Conservation (phyloP, 495 filamentous ascomycete genomes). For the Hypoxylon fragiforme region DNA sequence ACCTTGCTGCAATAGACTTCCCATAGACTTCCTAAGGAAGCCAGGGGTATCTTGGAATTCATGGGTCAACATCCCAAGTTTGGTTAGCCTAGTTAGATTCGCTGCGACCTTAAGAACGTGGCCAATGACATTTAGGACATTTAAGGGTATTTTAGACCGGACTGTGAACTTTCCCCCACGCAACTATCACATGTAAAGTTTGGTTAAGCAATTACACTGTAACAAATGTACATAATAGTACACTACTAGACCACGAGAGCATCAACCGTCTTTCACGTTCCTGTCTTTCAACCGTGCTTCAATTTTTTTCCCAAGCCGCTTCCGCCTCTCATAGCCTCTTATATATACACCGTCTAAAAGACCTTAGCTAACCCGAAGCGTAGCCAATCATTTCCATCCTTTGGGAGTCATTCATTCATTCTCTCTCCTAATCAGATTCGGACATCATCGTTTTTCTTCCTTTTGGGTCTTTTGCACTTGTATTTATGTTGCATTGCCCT, state of each 20-base stretch:
- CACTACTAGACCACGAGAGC: too few species aligned
- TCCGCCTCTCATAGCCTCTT: too few species aligned
- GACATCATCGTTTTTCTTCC: neutral
- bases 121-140: slow-evolving; percentile 13
- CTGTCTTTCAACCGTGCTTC: slow-evolving; percentile 9
- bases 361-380: neutral
- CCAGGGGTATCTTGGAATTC: too few species aligned
- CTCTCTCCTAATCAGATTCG: neutral
- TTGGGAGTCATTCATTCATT: neutral
- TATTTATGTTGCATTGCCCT: too few species aligned
- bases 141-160: slow-evolving; percentile 2
- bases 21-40: too few species aligned
- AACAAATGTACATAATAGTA: too few species aligned
- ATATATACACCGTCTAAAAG: neutral
- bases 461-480: neutral
- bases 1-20: too few species aligned
- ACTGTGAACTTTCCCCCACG: slow-evolving; percentile 10
- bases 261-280: too few species aligned
- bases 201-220: slow-evolving; percentile 3
- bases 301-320: too few species aligned
- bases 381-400: neutral
- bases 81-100: neutral
- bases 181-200: slow-evolving; percentile 31
- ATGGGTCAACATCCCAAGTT: too few species aligned
- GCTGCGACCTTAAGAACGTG: slow-evolving; percentile 1